These are phyloP conservation scores for Fusarium papillatum DNA, from an alignment of 2,329 filamentous ascomycete genomes.

Conservation along the genomic window DNA sequence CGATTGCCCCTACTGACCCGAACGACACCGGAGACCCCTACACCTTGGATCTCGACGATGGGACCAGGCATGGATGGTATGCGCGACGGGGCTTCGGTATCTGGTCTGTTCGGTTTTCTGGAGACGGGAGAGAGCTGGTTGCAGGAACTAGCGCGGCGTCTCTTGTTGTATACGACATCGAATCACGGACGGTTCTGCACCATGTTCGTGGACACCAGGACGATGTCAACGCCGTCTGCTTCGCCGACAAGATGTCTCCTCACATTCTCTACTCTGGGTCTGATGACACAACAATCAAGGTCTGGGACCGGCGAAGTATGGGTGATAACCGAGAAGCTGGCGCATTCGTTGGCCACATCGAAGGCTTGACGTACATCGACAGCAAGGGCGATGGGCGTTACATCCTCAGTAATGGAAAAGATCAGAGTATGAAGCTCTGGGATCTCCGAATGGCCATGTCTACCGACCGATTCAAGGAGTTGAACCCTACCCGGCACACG, in stretches of 20 bases:
- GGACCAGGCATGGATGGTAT: slow-evolving; percentile 44
- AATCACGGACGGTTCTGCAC: slow-evolving; percentile 81
- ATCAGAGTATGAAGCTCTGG: slow-evolving; percentile 98
- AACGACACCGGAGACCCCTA: slow-evolving; percentile 85
- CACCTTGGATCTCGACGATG: slow-evolving; percentile 75
- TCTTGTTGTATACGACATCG: slow-evolving; percentile 94
- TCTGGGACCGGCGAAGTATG: slow-evolving; percentile 96
- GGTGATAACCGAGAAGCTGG: slow-evolving; percentile 81
- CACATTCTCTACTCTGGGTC: slow-evolving; percentile 97
- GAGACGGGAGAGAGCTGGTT: slow-evolving; percentile 90
- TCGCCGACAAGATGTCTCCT: slow-evolving; percentile 88
- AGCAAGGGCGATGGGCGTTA: slow-evolving; percentile 82
- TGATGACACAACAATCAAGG: slow-evolving; percentile 93
- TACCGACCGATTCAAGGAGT: slow-evolving; percentile 71
- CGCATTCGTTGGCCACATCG: slow-evolving; percentile 75
- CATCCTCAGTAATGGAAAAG: slow-evolving; percentile 93
- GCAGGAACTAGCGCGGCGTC: slow-evolving; percentile 86
- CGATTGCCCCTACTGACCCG: slow-evolving; percentile 89
- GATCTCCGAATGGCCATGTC: slow-evolving; percentile 92
- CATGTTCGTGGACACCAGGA: slow-evolving; percentile 83
- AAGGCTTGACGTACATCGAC: slow-evolving; percentile 78
- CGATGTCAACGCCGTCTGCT: slow-evolving; percentile 97
- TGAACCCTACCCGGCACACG: slow-evolving; percentile 69
- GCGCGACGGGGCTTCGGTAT: slow-evolving; percentile 69
- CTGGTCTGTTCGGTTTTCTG: slow-evolving; percentile 93